phyloP scores from a whole-genome alignment of 1,284 basidiomycete species.

The Melampsora larici-populina region DNA sequence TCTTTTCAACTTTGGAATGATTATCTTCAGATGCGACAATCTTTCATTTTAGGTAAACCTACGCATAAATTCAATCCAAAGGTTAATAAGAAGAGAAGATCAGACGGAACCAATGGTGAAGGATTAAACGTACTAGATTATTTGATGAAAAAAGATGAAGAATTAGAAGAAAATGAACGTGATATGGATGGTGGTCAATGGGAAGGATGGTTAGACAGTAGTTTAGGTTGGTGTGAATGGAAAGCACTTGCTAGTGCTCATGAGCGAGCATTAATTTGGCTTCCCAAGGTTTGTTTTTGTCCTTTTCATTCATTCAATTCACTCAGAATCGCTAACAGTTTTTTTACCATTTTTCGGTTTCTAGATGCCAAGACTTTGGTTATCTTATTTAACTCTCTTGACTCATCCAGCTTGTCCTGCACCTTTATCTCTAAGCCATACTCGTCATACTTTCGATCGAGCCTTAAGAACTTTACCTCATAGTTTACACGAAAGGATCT shows the following conservation, averaged over 20 bases:
- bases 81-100: slow-evolving; percentile 57
- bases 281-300: slow-evolving; percentile 69
- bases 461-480: slow-evolving; percentile 89
- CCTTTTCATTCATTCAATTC: neutral
- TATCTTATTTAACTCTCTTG: slow-evolving; percentile 86
- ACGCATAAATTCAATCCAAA: slow-evolving; percentile 55
- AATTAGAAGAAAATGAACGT: slow-evolving; percentile 66
- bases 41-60: slow-evolving; percentile 75
- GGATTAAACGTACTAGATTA: slow-evolving; percentile 83
- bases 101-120: slow-evolving; percentile 68
- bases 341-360: neutral
- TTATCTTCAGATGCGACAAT: slow-evolving; percentile 78
- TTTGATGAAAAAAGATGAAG: slow-evolving; percentile 80
- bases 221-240: slow-evolving; percentile 94
- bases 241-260: slow-evolving; percentile 78
- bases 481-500: slow-evolving; percentile 87
- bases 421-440: slow-evolving; percentile 78
- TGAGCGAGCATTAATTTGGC: slow-evolving; percentile 89
- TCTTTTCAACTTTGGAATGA: slow-evolving; percentile 94
- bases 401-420: slow-evolving; percentile 85
- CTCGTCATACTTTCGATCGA: slow-evolving; percentile 88
- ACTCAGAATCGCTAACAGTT: neutral
- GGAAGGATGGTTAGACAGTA: slow-evolving; percentile 77
- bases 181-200: slow-evolving; percentile 57
- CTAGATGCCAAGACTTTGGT: slow-evolving; percentile 87